These are phyloP conservation scores for Crotalaria pallida DNA, from an alignment of 306 rosid genomes.

Conservation along the genomic window DNA sequence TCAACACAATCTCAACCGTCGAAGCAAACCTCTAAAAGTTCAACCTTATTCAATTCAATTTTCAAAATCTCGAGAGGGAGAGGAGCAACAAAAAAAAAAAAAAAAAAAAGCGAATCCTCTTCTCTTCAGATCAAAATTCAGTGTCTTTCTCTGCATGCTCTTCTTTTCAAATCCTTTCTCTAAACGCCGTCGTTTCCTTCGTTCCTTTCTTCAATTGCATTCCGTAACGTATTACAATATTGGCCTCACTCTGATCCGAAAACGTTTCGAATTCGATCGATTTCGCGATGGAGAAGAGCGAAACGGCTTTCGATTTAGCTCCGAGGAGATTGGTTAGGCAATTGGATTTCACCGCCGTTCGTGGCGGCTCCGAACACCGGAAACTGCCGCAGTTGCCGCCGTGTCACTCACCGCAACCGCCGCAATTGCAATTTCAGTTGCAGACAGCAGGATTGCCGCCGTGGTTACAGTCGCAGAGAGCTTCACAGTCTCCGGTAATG, in stretches of 20 bases:
- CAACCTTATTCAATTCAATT: constrained; percentile 37
- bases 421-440: constrained; percentile 20
- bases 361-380: constrained; percentile 1
- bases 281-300: constrained; percentile 51
- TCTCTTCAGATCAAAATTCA: constrained; percentile 5
- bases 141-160: constrained; percentile 15
- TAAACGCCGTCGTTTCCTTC: not conserved
- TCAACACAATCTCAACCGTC: constrained; percentile 12
- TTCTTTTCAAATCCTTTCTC: not conserved
- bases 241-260: constrained; percentile 5
- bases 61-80: constrained; percentile 49
- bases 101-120: constrained; percentile 4
- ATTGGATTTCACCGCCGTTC: constrained; percentile 47
- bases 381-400: constrained; percentile 9
- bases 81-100: no score
- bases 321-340: constrained; percentile 52
- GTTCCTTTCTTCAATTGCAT: not conserved
- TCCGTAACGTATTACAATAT: constrained; percentile 23
- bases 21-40: not conserved
- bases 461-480: constrained; percentile 20
- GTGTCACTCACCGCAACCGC: not conserved
- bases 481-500: constrained; percentile 14
- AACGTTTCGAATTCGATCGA: constrained; percentile 6
- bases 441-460: constrained; percentile 13
- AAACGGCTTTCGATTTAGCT: constrained; percentile 32